phyloP scores from a whole-genome alignment of 1,139 yeast genomes.

The Pichia sp. region DNA sequence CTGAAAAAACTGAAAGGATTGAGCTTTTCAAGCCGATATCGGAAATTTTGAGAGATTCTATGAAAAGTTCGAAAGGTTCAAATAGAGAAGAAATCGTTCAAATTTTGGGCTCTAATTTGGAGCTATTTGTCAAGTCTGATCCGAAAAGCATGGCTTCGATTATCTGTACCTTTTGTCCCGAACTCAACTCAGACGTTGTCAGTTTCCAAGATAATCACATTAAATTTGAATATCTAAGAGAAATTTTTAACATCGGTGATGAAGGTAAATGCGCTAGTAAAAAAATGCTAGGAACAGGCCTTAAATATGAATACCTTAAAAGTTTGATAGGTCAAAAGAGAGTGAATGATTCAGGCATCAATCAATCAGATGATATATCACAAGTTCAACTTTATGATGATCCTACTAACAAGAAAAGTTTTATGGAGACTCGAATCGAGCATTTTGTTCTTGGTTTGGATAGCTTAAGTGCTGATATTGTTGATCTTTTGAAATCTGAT shows the following conservation, averaged over 20 bases:
- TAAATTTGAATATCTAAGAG: slow-evolving; percentile 34
- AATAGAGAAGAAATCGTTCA: slow-evolving; percentile 37
- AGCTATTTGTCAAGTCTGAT: slow-evolving; percentile 35
- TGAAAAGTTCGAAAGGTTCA: slow-evolving; percentile 32
- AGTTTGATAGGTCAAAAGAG: slow-evolving; percentile 20
- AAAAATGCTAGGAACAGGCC: slow-evolving; percentile 12
- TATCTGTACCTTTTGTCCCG: slow-evolving; percentile 38
- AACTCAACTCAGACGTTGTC: slow-evolving; percentile 38
- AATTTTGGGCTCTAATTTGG: slow-evolving; percentile 39
- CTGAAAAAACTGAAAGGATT: not conserved
- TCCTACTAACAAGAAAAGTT: not conserved
- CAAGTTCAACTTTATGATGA: not conserved
- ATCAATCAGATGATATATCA: not conserved
- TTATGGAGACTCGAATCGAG: slow-evolving; percentile 13
- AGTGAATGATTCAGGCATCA: too few species aligned
- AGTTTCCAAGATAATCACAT: slow-evolving; percentile 29
- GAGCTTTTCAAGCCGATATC: slow-evolving; percentile 24
- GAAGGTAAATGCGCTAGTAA: slow-evolving; percentile 8
- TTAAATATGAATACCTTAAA: slow-evolving; percentile 35
- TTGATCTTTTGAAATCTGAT: slow-evolving; percentile 29
- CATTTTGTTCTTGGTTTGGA: slow-evolving; percentile 20
- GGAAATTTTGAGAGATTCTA: slow-evolving; percentile 40
- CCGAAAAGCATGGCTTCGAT: slow-evolving; percentile 37
- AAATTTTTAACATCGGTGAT: slow-evolving; percentile 21
- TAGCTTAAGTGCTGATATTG: slow-evolving; percentile 24